Evolutionary conservation across 176 grass and related monocot species (phyloP).

Genomic region (Musa acuminata): DNA sequence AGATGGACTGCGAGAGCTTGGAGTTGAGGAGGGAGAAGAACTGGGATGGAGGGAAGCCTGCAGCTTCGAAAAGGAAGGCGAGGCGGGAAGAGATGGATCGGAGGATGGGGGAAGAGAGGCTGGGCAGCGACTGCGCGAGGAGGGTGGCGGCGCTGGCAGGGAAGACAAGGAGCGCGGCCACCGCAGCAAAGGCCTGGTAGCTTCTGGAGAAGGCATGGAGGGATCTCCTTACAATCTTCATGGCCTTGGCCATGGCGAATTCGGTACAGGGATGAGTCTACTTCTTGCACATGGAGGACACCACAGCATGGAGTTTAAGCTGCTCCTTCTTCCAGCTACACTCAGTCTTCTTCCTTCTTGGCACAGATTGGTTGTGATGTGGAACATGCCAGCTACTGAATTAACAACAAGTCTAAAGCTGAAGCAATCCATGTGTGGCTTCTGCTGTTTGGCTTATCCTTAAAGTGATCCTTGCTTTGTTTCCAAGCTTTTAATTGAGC

Average conservation of each 20-base stretch:
- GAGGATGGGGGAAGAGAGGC: constrained; percentile 17
- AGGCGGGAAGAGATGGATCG: constrained; percentile 35
- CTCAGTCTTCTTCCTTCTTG: no score
- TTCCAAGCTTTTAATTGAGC: neutral
- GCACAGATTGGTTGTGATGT: neutral
- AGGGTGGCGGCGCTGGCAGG: constrained; percentile 65
- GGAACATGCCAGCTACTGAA: neutral
- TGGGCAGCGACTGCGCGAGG: constrained; percentile 25
- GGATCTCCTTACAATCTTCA: constrained; percentile 37
- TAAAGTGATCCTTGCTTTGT: neutral
- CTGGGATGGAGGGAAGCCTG: constrained; percentile 47
- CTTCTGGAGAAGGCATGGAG: constrained; percentile 50
- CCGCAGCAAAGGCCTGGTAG: constrained; percentile 62
- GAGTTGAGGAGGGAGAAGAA: constrained; percentile 67
- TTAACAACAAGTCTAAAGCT: neutral
- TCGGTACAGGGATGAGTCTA: neutral
- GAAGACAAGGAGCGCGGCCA: constrained; percentile 57
- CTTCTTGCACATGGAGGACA: neutral
- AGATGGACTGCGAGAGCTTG: constrained; percentile 74
- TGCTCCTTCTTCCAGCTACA: no score
- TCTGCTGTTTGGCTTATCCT: neutral
- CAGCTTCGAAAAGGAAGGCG: constrained; percentile 52
- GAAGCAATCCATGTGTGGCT: no score
- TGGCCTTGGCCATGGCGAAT: constrained; percentile 29
- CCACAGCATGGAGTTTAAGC: no score